Conservation (phyloP, 2,329 filamentous ascomycete species). For the Exophiala lecanii-corni region DNA sequence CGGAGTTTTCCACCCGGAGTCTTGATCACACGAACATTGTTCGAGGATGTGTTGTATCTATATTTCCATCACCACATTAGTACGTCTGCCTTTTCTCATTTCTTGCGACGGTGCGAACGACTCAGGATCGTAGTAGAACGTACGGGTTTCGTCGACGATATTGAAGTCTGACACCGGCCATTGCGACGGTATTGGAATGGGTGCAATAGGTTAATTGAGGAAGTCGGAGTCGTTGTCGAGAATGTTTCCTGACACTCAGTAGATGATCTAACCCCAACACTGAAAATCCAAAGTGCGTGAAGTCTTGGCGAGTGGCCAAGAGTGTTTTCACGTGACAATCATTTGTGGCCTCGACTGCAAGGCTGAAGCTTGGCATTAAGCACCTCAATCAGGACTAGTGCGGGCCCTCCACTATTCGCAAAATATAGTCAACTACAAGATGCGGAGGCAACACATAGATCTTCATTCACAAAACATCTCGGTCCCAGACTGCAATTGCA, state of each 20-base stretch:
- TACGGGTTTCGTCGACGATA: slow-evolving; percentile 78
- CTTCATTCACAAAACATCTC: slow-evolving; percentile 2
- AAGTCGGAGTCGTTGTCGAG: slow-evolving; percentile 8
- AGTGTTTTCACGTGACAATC: neutral
- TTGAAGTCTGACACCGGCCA: slow-evolving; percentile 28
- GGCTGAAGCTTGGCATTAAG: neutral
- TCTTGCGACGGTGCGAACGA: neutral
- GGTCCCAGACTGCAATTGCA: slow-evolving; percentile 3
- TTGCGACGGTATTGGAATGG: slow-evolving; percentile 25
- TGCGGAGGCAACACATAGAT: slow-evolving; percentile 2
- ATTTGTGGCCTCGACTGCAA: neutral
- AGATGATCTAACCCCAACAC: neutral
- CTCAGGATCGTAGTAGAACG: slow-evolving; percentile 38
- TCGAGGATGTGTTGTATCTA: slow-evolving; percentile 97
- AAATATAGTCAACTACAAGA: neutral
- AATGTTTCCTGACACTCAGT: neutral
- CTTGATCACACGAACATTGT: slow-evolving; percentile 93
- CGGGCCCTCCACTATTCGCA: neutral
- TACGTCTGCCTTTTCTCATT: neutral
- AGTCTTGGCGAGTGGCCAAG: slow-evolving; percentile 9
- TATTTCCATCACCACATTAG: slow-evolving; percentile 14
- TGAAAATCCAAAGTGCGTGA: slow-evolving; percentile 2
- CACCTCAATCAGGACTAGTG: slow-evolving; percentile 5
- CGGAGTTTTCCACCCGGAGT: slow-evolving; percentile 94
- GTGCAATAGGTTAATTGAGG: slow-evolving; percentile 9